Evolutionary conservation across 352 stramenopile species (phyloP), one percentile per base, ranked within the genome.

Genomic region (Achlya hypogyna): DNA sequence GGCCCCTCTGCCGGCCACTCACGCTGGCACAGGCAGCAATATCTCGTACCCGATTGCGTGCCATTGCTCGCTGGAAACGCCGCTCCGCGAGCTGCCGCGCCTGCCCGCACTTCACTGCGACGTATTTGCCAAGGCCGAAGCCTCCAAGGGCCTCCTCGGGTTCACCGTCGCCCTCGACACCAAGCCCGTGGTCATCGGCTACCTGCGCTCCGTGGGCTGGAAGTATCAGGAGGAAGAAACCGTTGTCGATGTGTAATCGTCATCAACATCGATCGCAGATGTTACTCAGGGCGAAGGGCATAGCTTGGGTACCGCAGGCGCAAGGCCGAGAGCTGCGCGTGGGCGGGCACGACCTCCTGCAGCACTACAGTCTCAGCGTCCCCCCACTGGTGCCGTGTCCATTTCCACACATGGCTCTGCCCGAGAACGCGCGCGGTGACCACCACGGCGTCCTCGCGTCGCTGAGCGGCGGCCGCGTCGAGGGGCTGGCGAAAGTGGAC

Each of bases 151-250:
- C n/a, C 40, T 67, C 42, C 42, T 67, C 5, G 31, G 38, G 4
- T 67, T 67, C 18, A 58, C 29, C 51, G 42, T 66, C 47, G 38
- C 10, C 31, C 38, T 59, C 42, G 42, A 34, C 9, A 25, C 23
- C 20, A 28, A 49, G 25, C 14, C 42, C 1, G n/a, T 67, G 16
- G 16, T 67, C 29, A 59, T 28, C n/a, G 60, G 60, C 14, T 67
- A 67, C 47, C 28, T 67, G 22, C 60, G 60, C 29, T 67, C 60
- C 20, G 60, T 67, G 18, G 47, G 60, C 14, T 67, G 60, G 60
- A 67, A 67, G 47, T 67, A 59, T n/a, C 14, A 10, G 31, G 49
- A 56, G 25, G 49, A 56, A 20, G 38, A 10, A 10, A 45, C n/a
- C 6, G 49, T 56, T 56, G 49, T 56, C 25, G 49, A 56, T 20